A percentile compares a stretch with the other conserved stretches of the same genome.
Evolutionary conservation across 108 stramenopile species (phyloP).

Genomic region (Chaetoceros muelleri): DNA sequence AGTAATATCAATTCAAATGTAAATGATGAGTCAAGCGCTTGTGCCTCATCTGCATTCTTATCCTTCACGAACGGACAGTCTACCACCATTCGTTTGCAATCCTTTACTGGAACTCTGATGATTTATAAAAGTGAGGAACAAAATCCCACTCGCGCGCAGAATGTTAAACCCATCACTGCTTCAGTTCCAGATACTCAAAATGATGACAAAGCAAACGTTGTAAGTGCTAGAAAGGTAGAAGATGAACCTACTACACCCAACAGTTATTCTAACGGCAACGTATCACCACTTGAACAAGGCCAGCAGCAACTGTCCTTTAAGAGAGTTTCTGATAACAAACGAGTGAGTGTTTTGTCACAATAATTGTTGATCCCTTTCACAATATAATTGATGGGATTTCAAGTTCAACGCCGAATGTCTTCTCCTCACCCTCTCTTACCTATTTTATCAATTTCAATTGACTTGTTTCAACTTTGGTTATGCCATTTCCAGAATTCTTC

Average conservation of each 20-base stretch:
- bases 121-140: no score
- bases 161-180: not conserved
- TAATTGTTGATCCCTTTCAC: no score
- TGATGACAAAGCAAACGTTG: not conserved
- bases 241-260: not conserved
- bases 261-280: not conserved
- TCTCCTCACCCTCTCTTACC: no score
- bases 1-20: not conserved
- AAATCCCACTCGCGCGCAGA: no score
- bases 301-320: not conserved
- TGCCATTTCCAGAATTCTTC: no score
- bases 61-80: not conserved
- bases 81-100: not conserved
- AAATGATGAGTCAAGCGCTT: not conserved
- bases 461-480: no score
- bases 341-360: no score
- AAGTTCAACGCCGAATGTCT: no score
- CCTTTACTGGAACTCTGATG: slow-evolving; percentile 1
- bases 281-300: not conserved
- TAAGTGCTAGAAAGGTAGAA: not conserved
- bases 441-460: no score
- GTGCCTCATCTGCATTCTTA: no score
- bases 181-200: not conserved
- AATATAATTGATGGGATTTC: no score
- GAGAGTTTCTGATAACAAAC: not conserved